phyloP scores from a whole-genome alignment of 2,329 filamentous ascomycete genomes.

The Sporothrix humicola region DNA sequence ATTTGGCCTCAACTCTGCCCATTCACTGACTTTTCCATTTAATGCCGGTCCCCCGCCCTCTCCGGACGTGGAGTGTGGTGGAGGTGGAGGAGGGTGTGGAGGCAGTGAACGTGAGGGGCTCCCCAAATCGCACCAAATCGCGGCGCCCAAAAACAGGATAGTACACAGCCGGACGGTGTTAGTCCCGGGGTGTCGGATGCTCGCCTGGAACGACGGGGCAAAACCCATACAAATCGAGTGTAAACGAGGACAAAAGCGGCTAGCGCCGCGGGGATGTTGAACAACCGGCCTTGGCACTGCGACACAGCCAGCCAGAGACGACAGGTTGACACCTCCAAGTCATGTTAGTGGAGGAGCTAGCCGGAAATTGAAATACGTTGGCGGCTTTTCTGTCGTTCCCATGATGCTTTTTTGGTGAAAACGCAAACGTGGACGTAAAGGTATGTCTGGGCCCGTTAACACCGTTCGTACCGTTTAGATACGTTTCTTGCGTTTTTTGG shows the following conservation, averaged over 20 bases:
- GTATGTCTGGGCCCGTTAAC: neutral
- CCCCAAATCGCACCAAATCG: neutral
- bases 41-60: neutral
- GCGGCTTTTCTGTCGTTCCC: neutral
- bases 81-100: conserved; percentile 11
- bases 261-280: conserved; percentile 27
- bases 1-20: too few relatives aligned
- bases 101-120: neutral
- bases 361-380: conserved; percentile 21
- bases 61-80: neutral
- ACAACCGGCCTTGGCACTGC: conserved; percentile 9
- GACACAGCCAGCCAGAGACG: neutral
- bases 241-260: neutral
- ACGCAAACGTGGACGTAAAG: neutral
- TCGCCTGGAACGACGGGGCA: neutral
- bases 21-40: too few relatives aligned
- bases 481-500: neutral
- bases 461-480: neutral
- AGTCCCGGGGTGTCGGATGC: conserved; percentile 18
- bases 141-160: neutral
- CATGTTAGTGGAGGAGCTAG: conserved; percentile 18
- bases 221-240: neutral
- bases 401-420: conserved; percentile 8
- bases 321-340: neutral
- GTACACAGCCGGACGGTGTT: neutral